Evolutionary conservation across 768 basidiomycete genomes (phyloP), one percentile per base, ranked within the genome.

Genomic region (Naganishia vaughanmartiniae): DNA sequence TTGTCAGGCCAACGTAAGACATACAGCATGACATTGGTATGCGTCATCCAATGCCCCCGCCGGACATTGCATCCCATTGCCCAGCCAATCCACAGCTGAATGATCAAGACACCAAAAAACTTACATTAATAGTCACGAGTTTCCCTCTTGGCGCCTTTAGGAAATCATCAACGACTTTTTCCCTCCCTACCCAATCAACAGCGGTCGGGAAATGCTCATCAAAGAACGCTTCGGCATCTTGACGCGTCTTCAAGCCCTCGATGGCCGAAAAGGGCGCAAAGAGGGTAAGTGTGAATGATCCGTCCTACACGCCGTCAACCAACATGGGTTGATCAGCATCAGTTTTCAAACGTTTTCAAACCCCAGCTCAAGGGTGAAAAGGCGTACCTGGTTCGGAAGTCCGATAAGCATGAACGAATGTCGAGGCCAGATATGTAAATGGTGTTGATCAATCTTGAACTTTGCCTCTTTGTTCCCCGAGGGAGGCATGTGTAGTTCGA

Each of bases 381-480:
- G 48, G 31, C 83, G 83, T 83, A 95, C 95, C 86, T 91, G 89
- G 85, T 99, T 99, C 74, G 95, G 93, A 69, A 99, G 88, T 26
- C 93, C 95, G 77, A 99, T 97, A 77, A 99, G 87, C 95, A 99
- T 99, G 85, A 98, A 98, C 56, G 93, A 92, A 82, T 93, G 91
- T 79, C 95, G 90, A 74, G 95, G 96, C 95, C 95, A 99, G 77
- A 99, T 97, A 84, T 99, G 95, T 75, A 99, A 88, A 82, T 98
- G 91, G 82, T 90, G 90, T 76, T 91, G 90, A 85, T 94, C 92
- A 81, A 99, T 89, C 70, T 88, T 84, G 84, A 90, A 98, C 85
- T 84, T 80, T 87, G 90, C 80, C 84, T 83, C 76, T 83, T 36
- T 28, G 30, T 70, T 54, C n/a, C n/a, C 46, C 34, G 70, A 54